A percentile compares a stretch with the other conserved stretches of the same genome.
These are phyloP conservation scores for Coemansia sp. DNA, from an alignment of 192 early-diverging fungal species.

Conservation along the genomic window DNA sequence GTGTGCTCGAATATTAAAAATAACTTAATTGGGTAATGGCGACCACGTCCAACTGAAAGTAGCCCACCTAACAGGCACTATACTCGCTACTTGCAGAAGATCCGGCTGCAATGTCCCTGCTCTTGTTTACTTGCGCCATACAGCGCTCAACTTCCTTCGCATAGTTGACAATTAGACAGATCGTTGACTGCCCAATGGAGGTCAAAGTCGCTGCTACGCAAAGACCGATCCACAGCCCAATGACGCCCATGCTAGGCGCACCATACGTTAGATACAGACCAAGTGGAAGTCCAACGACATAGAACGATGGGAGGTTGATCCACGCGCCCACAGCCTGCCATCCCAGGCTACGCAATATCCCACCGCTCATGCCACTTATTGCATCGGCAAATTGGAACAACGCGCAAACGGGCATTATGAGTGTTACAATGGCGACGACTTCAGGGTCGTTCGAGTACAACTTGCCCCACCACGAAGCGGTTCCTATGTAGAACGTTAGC, in stretches of 20 bases:
- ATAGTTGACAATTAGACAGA: constrained; percentile 31
- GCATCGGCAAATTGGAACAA: constrained; percentile 68
- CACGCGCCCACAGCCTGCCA: constrained; percentile 57
- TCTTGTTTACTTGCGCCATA: constrained; percentile 27
- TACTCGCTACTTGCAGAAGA: not conserved
- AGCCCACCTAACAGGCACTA: not conserved
- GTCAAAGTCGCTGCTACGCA: constrained; percentile 31
- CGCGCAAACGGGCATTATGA: constrained; percentile 75
- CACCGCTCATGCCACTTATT: constrained; percentile 61
- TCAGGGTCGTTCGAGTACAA: constrained; percentile 68
- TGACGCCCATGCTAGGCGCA: constrained; percentile 28
- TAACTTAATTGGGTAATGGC: not conserved
- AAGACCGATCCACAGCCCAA: constrained; percentile 54
- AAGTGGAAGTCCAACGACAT: constrained; percentile 58
- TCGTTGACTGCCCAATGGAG: constrained; percentile 29
- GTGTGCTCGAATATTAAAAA: not conserved
- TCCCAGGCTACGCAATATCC: constrained; percentile 58
- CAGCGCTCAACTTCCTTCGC: constrained; percentile 33
- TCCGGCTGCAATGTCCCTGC: not conserved
- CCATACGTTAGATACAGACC: constrained; percentile 58
- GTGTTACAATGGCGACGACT: constrained; percentile 69
- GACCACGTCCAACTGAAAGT: not conserved
- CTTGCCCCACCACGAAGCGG: constrained; percentile 47
- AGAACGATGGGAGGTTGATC: constrained; percentile 59
- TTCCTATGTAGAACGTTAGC: constrained; percentile 14